phyloP scores from a whole-genome alignment of 2,329 filamentous ascomycete species.

The Geosmithia morbida region DNA sequence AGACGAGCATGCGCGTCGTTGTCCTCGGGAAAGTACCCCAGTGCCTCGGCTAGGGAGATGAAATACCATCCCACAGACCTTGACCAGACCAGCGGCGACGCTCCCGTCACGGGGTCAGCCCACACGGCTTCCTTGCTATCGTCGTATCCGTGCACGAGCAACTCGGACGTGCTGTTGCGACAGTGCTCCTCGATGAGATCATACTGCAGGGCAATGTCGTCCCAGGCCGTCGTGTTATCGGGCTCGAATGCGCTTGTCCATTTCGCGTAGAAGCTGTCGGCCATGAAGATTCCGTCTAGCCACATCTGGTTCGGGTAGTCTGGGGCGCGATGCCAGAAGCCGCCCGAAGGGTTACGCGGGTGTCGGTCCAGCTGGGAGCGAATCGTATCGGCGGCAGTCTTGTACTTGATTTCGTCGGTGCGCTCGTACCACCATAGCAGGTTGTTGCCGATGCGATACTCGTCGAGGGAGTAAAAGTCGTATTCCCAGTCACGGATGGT shows the following conservation, averaged over 20 bases:
- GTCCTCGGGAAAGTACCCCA: conserved; percentile 26
- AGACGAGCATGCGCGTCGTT: conserved; percentile 20
- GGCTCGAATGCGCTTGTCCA: conserved; percentile 22
- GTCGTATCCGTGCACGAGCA: conserved; percentile 42
- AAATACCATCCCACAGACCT: conserved; percentile 39
- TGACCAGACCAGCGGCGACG: conserved; percentile 37
- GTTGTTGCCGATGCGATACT: conserved; percentile 38
- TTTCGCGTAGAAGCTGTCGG: conserved; percentile 25
- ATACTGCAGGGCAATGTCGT: conserved; percentile 29
- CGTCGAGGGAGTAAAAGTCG: conserved; percentile 32
- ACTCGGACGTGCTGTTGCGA: conserved; percentile 18
- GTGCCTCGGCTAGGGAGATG: conserved; percentile 32
- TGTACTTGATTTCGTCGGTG: conserved; percentile 31
- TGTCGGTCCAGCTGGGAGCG: conserved; percentile 30
- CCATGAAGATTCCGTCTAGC: conserved; percentile 41
- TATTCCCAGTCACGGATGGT: conserved; percentile 27
- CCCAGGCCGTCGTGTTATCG: conserved; percentile 23
- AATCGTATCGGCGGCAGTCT: conserved; percentile 28
- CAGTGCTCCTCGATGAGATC: conserved; percentile 28
- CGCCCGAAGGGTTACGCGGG: conserved; percentile 32
- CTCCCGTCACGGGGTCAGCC: conserved; percentile 34
- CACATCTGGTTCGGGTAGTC: conserved; percentile 40
- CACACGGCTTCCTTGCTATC: conserved; percentile 29
- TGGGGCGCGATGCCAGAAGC: conserved; percentile 36
- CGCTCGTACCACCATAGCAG: conserved; percentile 32